Base-by-base conservation (phyloP, 805 yeast genomes). In the Lipomyces sp. region DNA sequence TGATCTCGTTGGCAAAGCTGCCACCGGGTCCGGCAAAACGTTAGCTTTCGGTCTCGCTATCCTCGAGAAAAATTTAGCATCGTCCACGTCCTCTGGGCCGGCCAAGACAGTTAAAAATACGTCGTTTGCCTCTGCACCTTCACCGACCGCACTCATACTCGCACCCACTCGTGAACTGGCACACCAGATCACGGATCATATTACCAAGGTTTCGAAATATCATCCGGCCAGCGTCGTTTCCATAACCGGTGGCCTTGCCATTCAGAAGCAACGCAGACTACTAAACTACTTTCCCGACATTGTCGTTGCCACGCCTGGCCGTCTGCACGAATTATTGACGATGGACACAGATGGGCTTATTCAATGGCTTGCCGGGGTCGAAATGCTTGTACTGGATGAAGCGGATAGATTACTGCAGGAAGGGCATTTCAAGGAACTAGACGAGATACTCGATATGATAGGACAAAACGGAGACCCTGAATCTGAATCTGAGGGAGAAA, bases 161-260 rank as follows among this genome's bases (percentile, higher is more conserved):
- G 89, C 97, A 0, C 99, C 99, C 39, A 95, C 99, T 0, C 85
- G 99, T 82, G 99, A 95, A 77, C 83, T 95, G 73, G 98, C 97
- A 0, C 94, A 90, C 71, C 99, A 95, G 79, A 97, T 95, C 59
- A 86, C 87, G 53, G 86, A 88, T 67, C 98, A 95, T 79, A 76
- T 95, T 69, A 84, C 85, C 37, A 58, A 64, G 53, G 77, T 66
- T 45, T 78, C 88, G 63, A 70, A 61, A 83, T 81, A 83, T 64
- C 75, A 84, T 1, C 80, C 82, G 7, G 80, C 84, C 64, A 84
- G 92, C 0, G 85, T 94, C 59, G 83, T 92, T 10, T 84, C 93
- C 54, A 80, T 95, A 53, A 95, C 99, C 5, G 99, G 99, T 68
- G 99, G 99, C 7, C 82, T 95, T 48, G 89, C 98, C 0, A 89